A percentile compares a stretch with the other conserved stretches of the same genome.
Evolutionary conservation across 139 green algal species (phyloP).

Genomic region (Chlorella sp.): DNA sequence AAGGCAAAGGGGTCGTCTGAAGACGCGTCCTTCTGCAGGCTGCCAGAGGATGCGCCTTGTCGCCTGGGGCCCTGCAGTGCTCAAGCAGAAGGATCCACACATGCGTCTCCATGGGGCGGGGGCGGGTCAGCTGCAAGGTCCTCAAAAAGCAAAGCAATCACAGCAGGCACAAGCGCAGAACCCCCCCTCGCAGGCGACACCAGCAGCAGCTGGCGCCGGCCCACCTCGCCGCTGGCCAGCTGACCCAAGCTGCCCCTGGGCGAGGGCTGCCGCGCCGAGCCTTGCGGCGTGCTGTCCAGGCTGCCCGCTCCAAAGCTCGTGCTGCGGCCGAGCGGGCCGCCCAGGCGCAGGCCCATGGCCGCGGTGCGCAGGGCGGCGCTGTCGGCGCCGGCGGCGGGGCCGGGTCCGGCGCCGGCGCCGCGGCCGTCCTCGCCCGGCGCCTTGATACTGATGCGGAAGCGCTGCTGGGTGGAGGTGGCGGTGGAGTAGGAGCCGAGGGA

Average conservation of each 20-base stretch:
- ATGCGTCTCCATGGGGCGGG: no score
- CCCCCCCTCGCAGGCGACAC: no score
- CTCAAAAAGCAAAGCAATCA: no score
- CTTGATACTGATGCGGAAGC: constrained; percentile 25
- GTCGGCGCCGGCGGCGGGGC: neutral
- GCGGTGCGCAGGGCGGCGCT: neutral
- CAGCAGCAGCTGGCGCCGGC: no score
- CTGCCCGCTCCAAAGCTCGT: constrained; percentile 13
- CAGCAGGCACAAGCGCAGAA: no score
- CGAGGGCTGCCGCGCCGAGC: neutral
- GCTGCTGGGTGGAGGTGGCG: neutral
- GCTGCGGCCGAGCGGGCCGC: neutral
- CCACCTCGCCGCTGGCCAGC: no score
- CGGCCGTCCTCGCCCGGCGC: constrained; percentile 15
- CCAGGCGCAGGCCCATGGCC: constrained; percentile 19
- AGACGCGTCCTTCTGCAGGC: no score
- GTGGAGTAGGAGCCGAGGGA: neutral
- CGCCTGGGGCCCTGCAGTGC: no score
- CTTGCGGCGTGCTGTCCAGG: constrained; percentile 9
- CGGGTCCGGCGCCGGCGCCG: neutral
- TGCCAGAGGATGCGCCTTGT: no score
- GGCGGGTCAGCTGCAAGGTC: no score
- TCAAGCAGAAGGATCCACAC: no score
- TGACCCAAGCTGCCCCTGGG: neutral
- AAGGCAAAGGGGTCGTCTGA: no score